Conservation (phyloP, 306 rosid genomes). For the Dalbergia cochinchinensis region DNA sequence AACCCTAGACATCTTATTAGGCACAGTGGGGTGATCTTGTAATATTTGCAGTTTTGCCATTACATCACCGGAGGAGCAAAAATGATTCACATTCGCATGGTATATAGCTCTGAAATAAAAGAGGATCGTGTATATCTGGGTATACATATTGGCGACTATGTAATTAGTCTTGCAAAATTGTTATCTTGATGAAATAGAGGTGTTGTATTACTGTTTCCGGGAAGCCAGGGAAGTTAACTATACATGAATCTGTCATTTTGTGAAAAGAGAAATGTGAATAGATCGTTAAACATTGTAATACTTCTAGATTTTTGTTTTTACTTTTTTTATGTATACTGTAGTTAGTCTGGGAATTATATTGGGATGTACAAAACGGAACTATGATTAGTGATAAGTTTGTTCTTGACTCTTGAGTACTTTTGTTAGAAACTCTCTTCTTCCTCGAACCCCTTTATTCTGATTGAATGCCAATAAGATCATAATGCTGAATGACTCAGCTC, state of each 20-base stretch:
- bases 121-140: constrained; percentile 44
- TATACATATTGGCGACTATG: constrained; percentile 43
- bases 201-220: constrained; percentile 9
- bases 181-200: constrained; percentile 37
- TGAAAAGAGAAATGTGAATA: constrained; percentile 40
- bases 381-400: constrained; percentile 41
- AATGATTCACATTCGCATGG: constrained; percentile 17
- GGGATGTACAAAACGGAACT: constrained; percentile 48
- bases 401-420: constrained; percentile 1
- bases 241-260: constrained; percentile 36
- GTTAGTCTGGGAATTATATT: neutral
- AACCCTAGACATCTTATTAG: neutral
- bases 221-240: constrained; percentile 5
- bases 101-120: constrained; percentile 54
- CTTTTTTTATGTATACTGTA: neutral
- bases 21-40: constrained; percentile 19
- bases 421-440: neutral
- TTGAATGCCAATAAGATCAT: neutral
- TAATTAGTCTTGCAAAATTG: constrained; percentile 33
- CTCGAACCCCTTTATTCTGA: constrained; percentile 12
- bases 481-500: constrained; percentile 26
- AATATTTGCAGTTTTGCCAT: constrained; percentile 39
- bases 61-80: neutral
- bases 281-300: constrained; percentile 22
- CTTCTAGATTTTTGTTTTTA: neutral